Base-by-base conservation (phyloP, 108 stramenopile genomes). In the Cyclotella distinguenda region DNA sequence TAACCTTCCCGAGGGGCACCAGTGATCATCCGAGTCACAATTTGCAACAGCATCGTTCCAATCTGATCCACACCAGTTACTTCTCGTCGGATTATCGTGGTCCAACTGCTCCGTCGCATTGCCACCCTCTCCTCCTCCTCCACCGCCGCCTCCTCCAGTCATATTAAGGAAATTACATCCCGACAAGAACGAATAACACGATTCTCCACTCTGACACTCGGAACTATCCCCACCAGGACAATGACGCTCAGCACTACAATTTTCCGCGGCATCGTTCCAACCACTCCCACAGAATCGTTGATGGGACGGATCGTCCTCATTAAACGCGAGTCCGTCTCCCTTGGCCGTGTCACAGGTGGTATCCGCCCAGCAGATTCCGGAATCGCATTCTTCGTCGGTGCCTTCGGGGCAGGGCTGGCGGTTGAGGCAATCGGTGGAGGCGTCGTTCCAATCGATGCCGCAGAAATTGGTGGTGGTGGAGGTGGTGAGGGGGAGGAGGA, bases 191-290 rank as follows among this genome's bases (percentile, higher is more conserved):
- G 50, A 54, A 53, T 54, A 70, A 48, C 69, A 70, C 26, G 45
- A 4, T 21, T 61, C 48, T 12, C 51, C 69, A 2, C 21, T 27
- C 4, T 30, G 0, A 60, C 69, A 70, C 25, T 70, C 69, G 9
- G 22, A 21, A 46, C 55, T 57, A 6, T 66, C 60, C 3, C 73
- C 73, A 22, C 38, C 44, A 6, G 65, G 57, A 62, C 73, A 74
- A 55, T 74, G 73, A 21, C 73, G 54, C 33, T 66, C 65, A 15
- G 48, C 21, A 23, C 32, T 51, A 55, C 73, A 74, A 50, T 74
- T 64, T 9, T 64, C 57, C 25, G 39, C 36, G 34, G 72, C 72
- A 56, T 74, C 72, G n/a, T 65, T 64, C 72, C 72, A 74, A 28
- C 31, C 19, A 11, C 18, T 47, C 2, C 73, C 73, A 34, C 73